Evolutionary conservation across 2,329 filamentous ascomycete genomes (phyloP).

Genomic region (Thermothelomyces thermophilus): DNA sequence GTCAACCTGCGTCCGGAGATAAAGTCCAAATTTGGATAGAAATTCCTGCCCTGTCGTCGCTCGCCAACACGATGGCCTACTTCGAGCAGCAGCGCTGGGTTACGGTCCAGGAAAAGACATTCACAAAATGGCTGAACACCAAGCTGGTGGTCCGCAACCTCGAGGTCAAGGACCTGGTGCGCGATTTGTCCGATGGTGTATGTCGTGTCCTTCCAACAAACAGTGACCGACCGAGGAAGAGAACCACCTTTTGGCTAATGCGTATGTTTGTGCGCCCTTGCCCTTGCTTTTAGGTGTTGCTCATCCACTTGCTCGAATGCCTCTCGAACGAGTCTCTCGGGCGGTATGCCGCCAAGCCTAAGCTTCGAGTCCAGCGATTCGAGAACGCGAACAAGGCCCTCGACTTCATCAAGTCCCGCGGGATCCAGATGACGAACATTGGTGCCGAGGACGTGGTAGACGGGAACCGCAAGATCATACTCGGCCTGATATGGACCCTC

Average conservation of each 20-base stretch:
- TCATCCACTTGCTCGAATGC: slow-evolving; percentile 96
- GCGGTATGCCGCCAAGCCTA: slow-evolving; percentile 92
- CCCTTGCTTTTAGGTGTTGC: slow-evolving; percentile 58
- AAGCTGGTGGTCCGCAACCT: slow-evolving; percentile 76
- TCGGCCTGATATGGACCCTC: slow-evolving; percentile 95
- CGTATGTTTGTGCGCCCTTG: background rate
- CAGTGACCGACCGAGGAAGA: too few species aligned
- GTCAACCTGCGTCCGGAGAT: slow-evolving; percentile 8
- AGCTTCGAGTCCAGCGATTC: slow-evolving; percentile 91
- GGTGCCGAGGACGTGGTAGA: slow-evolving; percentile 97
- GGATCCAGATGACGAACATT: slow-evolving; percentile 97
- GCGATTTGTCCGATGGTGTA: slow-evolving; percentile 89
- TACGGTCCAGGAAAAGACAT: slow-evolving; percentile 94
- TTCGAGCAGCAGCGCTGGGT: slow-evolving; percentile 62
- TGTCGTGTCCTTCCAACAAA: slow-evolving; percentile 35
- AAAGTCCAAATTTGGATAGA: slow-evolving; percentile 22
- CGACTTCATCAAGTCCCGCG: slow-evolving; percentile 74
- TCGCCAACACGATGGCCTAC: slow-evolving; percentile 54
- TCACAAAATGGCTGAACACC: slow-evolving; percentile 99
- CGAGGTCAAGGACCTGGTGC: slow-evolving; percentile 78
- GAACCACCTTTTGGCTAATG: background rate
- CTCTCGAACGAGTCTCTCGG: slow-evolving; percentile 91
- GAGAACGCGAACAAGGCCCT: slow-evolving; percentile 97
- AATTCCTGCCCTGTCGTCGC: slow-evolving; percentile 38
- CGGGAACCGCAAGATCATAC: slow-evolving; percentile 93